Base-by-base conservation (phyloP, 306 rosid genomes). In the Abrus precatorius region DNA sequence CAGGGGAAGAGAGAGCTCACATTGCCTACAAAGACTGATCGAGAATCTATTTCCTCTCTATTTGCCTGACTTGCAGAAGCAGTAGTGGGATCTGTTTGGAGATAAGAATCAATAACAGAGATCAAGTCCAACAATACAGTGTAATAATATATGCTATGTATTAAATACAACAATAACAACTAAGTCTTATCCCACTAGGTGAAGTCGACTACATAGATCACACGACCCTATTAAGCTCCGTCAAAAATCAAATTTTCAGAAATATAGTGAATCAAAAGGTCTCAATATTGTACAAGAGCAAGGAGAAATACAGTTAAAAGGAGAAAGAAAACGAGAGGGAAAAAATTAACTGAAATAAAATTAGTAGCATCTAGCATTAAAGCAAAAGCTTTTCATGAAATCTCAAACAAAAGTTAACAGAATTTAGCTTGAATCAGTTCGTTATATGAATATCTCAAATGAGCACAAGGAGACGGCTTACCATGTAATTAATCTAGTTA, bases 1-100 rank as follows among this genome's bases (percentile, higher is more conserved):
- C 67, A 84, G 9, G 60, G 86, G 38, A 54, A 45, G 40, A 66
- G 83, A 67, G 57, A 73, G 45, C 94, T 85, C 83, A 92, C 97
- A 83, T 92, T 92, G 88, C 97, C 97, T 29, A 92, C 97, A 87
- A 90, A 92, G 49, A 90, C 84, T 57, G 97, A 92, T 32, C 92
- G 97, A 40, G 91, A 29, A 90, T 92, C 97, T 75, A 88, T 69
- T 76, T 90, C 97, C 88, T 92, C 94, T 76, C 74, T 87, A 71
- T 83, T 90, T 76, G 87, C 88, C 84, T 92, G 97, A 44, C 83
- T 76, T 20, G 85, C 90, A 78, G 91, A 83, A 50, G 88, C 89
- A 72, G 67, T 78, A 41, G 84, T 81, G 14, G 94, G 90, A 84
- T 90, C 97, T 92, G 79, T 43, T 64, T 38, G 74, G 77, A 75